Percentiles rank a stretch among this genome's conserved stretches.
These are phyloP conservation scores for Fraxinus pennsylvanica DNA, from an alignment of 257 asterid genomes.

Conservation along the genomic window DNA sequence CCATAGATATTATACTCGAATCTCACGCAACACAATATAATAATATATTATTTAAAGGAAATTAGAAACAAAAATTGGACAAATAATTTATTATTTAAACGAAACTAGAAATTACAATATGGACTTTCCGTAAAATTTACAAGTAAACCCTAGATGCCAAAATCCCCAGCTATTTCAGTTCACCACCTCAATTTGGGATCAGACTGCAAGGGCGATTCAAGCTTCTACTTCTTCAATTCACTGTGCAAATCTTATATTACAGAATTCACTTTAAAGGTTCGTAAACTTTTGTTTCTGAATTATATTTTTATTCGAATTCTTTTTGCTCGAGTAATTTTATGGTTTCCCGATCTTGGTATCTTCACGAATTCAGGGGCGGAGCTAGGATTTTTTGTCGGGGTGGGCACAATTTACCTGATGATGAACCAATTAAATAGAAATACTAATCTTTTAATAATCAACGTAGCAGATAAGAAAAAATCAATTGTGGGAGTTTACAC, in stretches of 20 bases:
- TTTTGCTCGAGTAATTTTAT: neutral
- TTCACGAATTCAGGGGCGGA: too few relatives aligned
- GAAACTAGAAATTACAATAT: too few relatives aligned
- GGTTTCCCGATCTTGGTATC: too few relatives aligned
- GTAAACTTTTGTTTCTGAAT: neutral
- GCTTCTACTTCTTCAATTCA: neutral
- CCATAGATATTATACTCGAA: too few relatives aligned
- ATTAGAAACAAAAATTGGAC: too few relatives aligned
- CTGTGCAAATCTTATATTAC: neutral
- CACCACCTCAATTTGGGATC: neutral
- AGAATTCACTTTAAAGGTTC: neutral
- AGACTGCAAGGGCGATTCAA: neutral
- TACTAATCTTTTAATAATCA: neutral
- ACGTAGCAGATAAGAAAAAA: neutral
- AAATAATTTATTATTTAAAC: too few relatives aligned
- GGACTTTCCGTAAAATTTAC: neutral
- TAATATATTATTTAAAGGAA: too few relatives aligned
- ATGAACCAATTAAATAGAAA: constrained; percentile 28
- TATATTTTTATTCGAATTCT: neutral
- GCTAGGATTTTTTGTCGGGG: too few relatives aligned
- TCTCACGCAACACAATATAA: too few relatives aligned
- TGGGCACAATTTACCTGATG: too few relatives aligned
- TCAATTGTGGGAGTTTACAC: neutral
- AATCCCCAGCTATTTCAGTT: neutral
- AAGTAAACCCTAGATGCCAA: neutral